Evolutionary conservation across 352 stramenopile species (phyloP).

Genomic region (Phytopythium chamaehyphon): DNA sequence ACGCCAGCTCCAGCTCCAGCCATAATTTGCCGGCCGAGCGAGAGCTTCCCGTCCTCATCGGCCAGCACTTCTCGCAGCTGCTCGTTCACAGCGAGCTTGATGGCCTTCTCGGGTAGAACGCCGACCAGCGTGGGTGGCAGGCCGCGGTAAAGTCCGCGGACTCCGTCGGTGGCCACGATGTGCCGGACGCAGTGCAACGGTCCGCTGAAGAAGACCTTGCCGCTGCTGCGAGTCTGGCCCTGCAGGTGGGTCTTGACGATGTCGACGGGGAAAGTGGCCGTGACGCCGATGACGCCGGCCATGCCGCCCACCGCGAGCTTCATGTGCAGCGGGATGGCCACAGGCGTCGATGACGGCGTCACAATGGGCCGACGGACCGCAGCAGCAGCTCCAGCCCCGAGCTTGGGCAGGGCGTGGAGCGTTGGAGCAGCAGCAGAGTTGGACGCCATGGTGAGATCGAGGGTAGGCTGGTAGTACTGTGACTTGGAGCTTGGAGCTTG

Average conservation of each 20-base stretch:
- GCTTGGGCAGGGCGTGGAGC: slow-evolving; percentile 15
- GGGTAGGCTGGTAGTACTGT: too few relatives aligned
- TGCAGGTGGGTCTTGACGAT: slow-evolving; percentile 93
- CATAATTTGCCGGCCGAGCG: slow-evolving; percentile 57
- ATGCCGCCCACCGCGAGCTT: slow-evolving; percentile 86
- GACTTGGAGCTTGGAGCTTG: too few relatives aligned
- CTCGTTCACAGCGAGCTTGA: slow-evolving; percentile 92
- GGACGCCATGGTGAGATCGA: slow-evolving; percentile 3
- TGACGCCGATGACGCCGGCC: slow-evolving; percentile 80
- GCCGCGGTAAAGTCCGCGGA: slow-evolving; percentile 71
- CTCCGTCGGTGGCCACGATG: slow-evolving; percentile 66
- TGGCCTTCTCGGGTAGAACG: slow-evolving; percentile 87
- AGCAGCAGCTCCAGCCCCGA: neutral
- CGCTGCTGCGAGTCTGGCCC: slow-evolving; percentile 45
- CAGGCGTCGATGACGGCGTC: slow-evolving; percentile 6
- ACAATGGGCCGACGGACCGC: slow-evolving; percentile 1
- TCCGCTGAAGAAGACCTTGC: slow-evolving; percentile 42
- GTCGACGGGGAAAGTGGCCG: slow-evolving; percentile 89
- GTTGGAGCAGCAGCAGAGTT: slow-evolving; percentile 1
- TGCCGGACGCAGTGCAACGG: slow-evolving; percentile 66
- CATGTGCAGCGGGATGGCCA: slow-evolving; percentile 66
- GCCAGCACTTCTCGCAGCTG: slow-evolving; percentile 73
- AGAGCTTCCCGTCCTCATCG: slow-evolving; percentile 58
- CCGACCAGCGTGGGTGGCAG: slow-evolving; percentile 77
- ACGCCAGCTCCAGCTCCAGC: slow-evolving; percentile 69